A percentile compares a stretch with the other conserved stretches of the same genome.
Evolutionary conservation across 257 asterid genomes (phyloP).

Genomic region (Ilex asprella): DNA sequence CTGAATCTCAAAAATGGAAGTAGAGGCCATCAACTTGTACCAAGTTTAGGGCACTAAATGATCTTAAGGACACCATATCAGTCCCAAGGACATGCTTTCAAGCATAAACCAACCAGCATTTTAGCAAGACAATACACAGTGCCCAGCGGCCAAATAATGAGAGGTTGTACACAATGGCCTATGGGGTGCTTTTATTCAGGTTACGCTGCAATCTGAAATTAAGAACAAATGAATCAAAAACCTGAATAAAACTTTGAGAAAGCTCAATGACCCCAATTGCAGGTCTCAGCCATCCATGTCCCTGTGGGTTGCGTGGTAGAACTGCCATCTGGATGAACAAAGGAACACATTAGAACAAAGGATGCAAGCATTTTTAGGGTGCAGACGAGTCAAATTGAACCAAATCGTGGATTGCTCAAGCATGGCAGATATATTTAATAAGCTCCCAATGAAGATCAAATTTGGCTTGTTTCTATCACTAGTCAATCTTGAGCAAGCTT

Average conservation of each 20-base stretch:
- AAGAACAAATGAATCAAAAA: slow-evolving; percentile 6
- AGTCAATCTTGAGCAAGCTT: too few species aligned
- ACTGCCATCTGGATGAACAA: slow-evolving; percentile 71
- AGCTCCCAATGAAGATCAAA: too few species aligned
- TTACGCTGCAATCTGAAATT: neutral
- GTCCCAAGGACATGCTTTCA: too few species aligned
- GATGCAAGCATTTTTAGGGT: neutral
- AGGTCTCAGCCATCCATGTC: slow-evolving; percentile 99
- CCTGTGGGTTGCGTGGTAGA: slow-evolving; percentile 79
- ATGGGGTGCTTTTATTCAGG: neutral
- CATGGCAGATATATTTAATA: too few species aligned
- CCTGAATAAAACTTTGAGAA: slow-evolving; percentile 95
- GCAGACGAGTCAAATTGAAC: too few species aligned
- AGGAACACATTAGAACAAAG: neutral
- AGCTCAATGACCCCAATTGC: slow-evolving; percentile 95
- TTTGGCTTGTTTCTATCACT: too few species aligned
- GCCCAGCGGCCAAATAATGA: neutral
- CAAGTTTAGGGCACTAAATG: too few species aligned
- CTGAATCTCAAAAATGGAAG: too few species aligned
- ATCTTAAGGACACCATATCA: too few species aligned
- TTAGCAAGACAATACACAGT: neutral
- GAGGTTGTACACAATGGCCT: neutral
- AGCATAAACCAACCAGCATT: neutral
- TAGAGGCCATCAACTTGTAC: too few species aligned
- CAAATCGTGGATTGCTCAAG: too few species aligned